A percentile compares a stretch with the other conserved stretches of the same genome.
phyloP scores from a whole-genome alignment of 1,284 basidiomycete species.

The Cutaneotrichosporon mucoides region DNA sequence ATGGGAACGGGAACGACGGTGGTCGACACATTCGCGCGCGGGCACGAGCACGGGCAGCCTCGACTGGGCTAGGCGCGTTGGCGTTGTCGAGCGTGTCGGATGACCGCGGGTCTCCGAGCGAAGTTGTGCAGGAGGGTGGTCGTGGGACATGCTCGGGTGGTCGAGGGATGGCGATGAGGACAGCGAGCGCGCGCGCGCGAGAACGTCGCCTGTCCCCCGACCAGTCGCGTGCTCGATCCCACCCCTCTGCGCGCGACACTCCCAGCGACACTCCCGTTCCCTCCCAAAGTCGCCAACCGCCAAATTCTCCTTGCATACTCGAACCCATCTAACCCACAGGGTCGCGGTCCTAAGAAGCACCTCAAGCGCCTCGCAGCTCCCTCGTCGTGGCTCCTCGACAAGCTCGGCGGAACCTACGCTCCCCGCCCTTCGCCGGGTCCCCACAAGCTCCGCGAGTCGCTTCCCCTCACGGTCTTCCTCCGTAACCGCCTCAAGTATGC shows the following conservation, averaged over 20 bases:
- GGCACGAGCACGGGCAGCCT: neutral
- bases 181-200: neutral
- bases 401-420: constrained; percentile 95
- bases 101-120: neutral
- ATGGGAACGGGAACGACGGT: neutral
- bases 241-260: neutral
- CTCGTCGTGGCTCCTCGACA: constrained; percentile 99
- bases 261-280: neutral
- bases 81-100: neutral
- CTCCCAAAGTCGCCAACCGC: neutral
- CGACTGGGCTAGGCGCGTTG: neutral
- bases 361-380: constrained; percentile 97
- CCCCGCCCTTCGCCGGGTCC: constrained; percentile 96
- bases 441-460: constrained; percentile 97
- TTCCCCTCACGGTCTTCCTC: constrained; percentile 90
- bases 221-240: neutral
- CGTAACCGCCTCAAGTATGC: constrained; percentile 99
- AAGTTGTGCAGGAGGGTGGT: neutral
- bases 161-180: neutral
- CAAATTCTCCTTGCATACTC: neutral
- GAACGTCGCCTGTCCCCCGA: neutral
- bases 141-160: neutral
- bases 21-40: neutral
- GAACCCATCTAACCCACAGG: constrained; percentile 53
- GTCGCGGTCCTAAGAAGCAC: constrained; percentile 98